A percentile compares a stretch with the other conserved stretches of the same genome.
Conservation (phyloP, 2,329 filamentous ascomycete genomes). For the Fusarium buxicola region DNA sequence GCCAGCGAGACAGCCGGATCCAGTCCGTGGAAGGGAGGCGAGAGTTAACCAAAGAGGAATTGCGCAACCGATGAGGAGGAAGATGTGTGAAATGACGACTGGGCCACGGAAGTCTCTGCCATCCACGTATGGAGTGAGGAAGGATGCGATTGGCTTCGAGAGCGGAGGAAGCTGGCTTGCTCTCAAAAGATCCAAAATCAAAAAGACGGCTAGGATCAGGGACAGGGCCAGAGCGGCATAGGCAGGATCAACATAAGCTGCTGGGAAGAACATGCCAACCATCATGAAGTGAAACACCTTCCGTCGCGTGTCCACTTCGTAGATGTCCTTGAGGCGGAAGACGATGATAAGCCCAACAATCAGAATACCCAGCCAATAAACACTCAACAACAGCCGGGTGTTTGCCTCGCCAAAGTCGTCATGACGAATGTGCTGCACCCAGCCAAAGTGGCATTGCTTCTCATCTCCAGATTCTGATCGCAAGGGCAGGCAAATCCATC, state of each 20-base stretch:
- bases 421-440: conserved; percentile 74
- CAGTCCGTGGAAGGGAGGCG: conserved; percentile 72
- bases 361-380: conserved; percentile 80
- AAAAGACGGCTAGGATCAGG: conserved; percentile 83
- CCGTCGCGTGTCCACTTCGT: conserved; percentile 93
- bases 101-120: conserved; percentile 92
- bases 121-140: conserved; percentile 94
- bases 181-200: conserved; percentile 88
- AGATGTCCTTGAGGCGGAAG: conserved; percentile 77
- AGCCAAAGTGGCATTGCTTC: conserved; percentile 63
- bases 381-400: conserved; percentile 79
- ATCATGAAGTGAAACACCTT: conserved; percentile 99
- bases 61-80: conserved; percentile 92
- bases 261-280: conserved; percentile 93
- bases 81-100: conserved; percentile 96
- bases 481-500: conserved; percentile 80
- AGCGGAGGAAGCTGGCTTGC: conserved; percentile 92
- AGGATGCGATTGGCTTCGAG: conserved; percentile 84
- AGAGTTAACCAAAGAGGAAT: conserved; percentile 93
- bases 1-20: conserved; percentile 67
- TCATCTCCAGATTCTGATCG: conserved; percentile 47
- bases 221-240: conserved; percentile 85
- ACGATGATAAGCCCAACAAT: conserved; percentile 78
- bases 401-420: conserved; percentile 78
- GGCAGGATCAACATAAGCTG: conserved; percentile 86